These are phyloP conservation scores for Sphagnum fallax DNA, from an alignment of 228 moss, liverwort and hornwort species.

Conservation along the genomic window DNA sequence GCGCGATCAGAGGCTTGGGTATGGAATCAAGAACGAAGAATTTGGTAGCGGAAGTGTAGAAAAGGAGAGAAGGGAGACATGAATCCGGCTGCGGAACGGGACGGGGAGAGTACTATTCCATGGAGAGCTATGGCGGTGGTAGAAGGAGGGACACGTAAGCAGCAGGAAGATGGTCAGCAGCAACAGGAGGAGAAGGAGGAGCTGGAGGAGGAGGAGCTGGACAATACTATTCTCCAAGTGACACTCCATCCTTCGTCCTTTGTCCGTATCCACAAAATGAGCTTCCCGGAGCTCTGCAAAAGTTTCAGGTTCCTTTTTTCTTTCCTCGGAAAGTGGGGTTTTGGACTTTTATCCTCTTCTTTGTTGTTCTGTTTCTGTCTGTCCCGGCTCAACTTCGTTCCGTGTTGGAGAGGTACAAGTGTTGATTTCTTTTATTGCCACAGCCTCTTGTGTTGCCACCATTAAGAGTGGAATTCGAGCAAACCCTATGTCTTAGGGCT, in stretches of 20 bases:
- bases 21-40: no score
- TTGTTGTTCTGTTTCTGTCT: background rate
- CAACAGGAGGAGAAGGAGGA: slow-evolving; percentile 17
- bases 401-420: no score
- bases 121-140: slow-evolving; percentile 43
- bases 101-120: background rate
- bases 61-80: no score
- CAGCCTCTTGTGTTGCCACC: no score
- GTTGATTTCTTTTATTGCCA: no score
- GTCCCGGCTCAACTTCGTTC: no score
- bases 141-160: slow-evolving; percentile 27
- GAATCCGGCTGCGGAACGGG: background rate
- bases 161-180: slow-evolving; percentile 9
- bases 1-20: no score
- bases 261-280: slow-evolving; percentile 62
- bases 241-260: slow-evolving; percentile 55
- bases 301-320: slow-evolving; percentile 52
- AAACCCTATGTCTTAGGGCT: no score
- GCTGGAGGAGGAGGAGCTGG: slow-evolving; percentile 30
- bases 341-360: background rate
- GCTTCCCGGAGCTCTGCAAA: slow-evolving; percentile 65
- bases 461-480: no score
- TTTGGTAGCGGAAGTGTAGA: no score
- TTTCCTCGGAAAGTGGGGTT: background rate
- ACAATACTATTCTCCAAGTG: slow-evolving; percentile 42